Evolutionary conservation across 306 rosid genomes (phyloP).

Genomic region (Citrullus mucosospermus): DNA sequence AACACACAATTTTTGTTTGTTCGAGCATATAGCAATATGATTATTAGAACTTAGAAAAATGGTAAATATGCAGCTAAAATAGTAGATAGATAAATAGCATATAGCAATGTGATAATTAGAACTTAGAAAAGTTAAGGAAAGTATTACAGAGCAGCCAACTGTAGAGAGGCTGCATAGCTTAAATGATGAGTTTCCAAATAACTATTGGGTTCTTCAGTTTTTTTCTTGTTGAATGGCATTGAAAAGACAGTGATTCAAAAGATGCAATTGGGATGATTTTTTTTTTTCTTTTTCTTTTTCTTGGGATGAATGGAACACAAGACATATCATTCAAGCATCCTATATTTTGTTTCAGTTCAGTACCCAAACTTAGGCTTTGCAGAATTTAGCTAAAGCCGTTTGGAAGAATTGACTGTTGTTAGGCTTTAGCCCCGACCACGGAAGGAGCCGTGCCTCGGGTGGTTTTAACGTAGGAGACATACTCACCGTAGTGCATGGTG

Average conservation of each 20-base stretch:
- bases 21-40: too few species aligned
- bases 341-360: constrained; percentile 6
- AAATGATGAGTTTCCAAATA: neutral
- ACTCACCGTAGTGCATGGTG: constrained; percentile 66
- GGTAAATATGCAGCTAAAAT: neutral
- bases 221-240: constrained; percentile 20
- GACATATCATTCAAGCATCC: constrained; percentile 15
- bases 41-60: too few species aligned
- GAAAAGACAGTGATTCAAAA: constrained; percentile 12
- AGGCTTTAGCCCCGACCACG: constrained; percentile 44
- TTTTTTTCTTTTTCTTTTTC: too few species aligned
- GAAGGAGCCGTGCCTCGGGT: constrained; percentile 50
- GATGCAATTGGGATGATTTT: constrained; percentile 7
- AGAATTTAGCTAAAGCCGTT: constrained; percentile 14
- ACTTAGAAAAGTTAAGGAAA: neutral
- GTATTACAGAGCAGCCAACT: neutral
- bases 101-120: neutral
- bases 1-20: too few species aligned
- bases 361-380: constrained; percentile 22
- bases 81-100: neutral
- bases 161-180: neutral
- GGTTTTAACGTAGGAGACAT: constrained; percentile 50
- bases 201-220: neutral
- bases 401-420: constrained; percentile 22
- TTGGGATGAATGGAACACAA: constrained; percentile 10